Evolutionary conservation across 129 eudicot genomes (phyloP).

Genomic region (Ambrosia artemisiifolia): DNA sequence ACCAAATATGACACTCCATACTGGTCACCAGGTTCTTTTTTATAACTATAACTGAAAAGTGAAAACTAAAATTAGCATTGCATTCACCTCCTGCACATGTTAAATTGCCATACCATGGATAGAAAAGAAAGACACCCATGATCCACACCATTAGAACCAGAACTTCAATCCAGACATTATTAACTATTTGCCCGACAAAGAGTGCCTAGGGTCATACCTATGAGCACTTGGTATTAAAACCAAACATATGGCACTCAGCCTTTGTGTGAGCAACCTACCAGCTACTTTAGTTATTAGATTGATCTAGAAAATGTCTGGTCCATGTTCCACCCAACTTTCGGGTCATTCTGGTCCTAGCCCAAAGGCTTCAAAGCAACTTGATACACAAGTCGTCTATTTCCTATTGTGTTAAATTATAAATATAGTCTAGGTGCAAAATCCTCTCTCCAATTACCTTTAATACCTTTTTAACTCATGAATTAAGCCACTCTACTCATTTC

Average conservation of each 20-base stretch:
- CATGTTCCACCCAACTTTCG: not conserved
- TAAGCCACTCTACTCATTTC: not conserved
- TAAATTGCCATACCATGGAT: not conserved
- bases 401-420: not conserved
- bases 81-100: not conserved
- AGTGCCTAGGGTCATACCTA: not conserved
- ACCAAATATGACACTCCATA: not conserved
- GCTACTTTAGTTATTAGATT: not conserved
- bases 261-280: conserved; percentile 10
- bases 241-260: not conserved
- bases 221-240: not conserved
- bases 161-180: not conserved
- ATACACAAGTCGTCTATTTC: not conserved
- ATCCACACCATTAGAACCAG: not conserved
- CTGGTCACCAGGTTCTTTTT: not conserved
- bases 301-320: not conserved
- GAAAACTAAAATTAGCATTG: not conserved
- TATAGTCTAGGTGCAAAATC: not conserved
- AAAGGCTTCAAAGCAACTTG: not conserved
- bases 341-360: not conserved
- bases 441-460: not conserved
- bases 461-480: not conserved
- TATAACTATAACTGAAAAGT: not conserved
- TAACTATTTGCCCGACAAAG: not conserved
- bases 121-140: not conserved